phyloP scores from a whole-genome alignment of 2,329 filamentous ascomycete species.

The Lasiodiplodia citricola region DNA sequence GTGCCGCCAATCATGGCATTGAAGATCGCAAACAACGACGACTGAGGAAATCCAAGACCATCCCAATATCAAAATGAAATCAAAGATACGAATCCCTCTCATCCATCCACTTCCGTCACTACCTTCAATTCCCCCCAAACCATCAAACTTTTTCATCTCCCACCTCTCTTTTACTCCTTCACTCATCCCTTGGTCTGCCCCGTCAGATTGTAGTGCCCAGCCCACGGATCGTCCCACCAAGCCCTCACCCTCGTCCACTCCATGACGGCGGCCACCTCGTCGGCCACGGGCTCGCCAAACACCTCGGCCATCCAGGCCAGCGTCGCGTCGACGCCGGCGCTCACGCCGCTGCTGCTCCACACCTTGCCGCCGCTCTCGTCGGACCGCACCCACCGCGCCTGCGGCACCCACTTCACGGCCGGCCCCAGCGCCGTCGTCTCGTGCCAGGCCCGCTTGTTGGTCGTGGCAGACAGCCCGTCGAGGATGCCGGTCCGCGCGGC shows the following conservation, averaged over 20 bases:
- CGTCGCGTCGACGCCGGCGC: slow-evolving; percentile 66
- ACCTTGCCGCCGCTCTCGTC: slow-evolving; percentile 63
- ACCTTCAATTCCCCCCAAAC: background rate
- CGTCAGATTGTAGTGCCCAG: background rate
- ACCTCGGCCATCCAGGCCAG: slow-evolving; percentile 62
- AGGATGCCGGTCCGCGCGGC: slow-evolving; percentile 65
- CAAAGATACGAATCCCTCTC: no score
- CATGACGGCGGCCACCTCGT: slow-evolving; percentile 54
- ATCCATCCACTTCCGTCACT: no score
- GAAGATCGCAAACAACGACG: no score
- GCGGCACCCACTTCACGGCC: slow-evolving; percentile 57
- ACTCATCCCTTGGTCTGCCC: background rate
- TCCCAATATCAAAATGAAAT: no score
- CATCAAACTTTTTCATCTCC: background rate
- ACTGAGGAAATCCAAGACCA: no score
- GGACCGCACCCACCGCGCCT: slow-evolving; percentile 63
- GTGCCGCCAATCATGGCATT: no score
- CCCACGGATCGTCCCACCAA: slow-evolving; percentile 54
- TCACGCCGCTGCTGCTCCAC: slow-evolving; percentile 69
- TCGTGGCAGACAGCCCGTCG: slow-evolving; percentile 66
- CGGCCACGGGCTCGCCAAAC: slow-evolving; percentile 60
- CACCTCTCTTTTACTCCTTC: background rate
- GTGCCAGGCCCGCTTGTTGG: slow-evolving; percentile 67
- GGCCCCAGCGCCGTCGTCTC: slow-evolving; percentile 54
- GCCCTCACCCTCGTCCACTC: slow-evolving; percentile 57